phyloP scores from a whole-genome alignment of 257 asterid species.

The Phtheirospermum japonicum region DNA sequence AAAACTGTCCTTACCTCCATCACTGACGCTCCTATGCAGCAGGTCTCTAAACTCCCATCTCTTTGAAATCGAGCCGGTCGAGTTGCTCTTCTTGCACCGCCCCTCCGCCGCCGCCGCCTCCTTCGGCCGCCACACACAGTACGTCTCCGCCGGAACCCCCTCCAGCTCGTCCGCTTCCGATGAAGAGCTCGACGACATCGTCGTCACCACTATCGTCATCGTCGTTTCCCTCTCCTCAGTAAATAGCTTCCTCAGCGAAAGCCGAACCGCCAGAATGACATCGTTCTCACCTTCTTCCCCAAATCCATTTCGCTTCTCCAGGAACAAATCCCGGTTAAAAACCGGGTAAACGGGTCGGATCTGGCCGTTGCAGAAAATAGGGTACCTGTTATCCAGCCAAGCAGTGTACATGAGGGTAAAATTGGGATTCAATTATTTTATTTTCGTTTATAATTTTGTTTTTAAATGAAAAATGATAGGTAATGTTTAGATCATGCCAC shows the following conservation, averaged over 20 bases:
- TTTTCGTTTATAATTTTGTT: no score
- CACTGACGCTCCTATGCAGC: constrained; percentile 50
- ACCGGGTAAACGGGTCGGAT: constrained; percentile 65
- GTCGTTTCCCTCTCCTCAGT: constrained; percentile 42
- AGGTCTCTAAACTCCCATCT: constrained; percentile 52
- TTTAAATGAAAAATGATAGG: no score
- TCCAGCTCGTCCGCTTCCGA: constrained; percentile 44
- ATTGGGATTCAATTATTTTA: no score
- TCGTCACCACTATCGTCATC: constrained; percentile 35
- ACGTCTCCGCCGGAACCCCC: constrained; percentile 43
- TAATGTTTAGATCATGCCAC: no score
- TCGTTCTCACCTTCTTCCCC: constrained; percentile 10
- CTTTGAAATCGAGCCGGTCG: constrained; percentile 44
- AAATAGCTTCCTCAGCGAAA: constrained; percentile 50
- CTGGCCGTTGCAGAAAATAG: constrained; percentile 64
- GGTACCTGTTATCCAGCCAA: no score
- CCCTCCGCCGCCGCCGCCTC: constrained; percentile 33
- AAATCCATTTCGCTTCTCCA: neutral
- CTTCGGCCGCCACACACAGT: constrained; percentile 51
- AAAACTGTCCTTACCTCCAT: constrained; percentile 37
- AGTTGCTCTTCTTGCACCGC: constrained; percentile 48
- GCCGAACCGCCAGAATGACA: constrained; percentile 29
- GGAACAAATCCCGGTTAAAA: constrained; percentile 37
- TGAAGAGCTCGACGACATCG: constrained; percentile 42
- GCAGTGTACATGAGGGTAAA: no score